Evolutionary conservation across 371 early-diverging fungal species (phyloP), one percentile per base, ranked within the genome.

Genomic region (Smittium culicis): DNA sequence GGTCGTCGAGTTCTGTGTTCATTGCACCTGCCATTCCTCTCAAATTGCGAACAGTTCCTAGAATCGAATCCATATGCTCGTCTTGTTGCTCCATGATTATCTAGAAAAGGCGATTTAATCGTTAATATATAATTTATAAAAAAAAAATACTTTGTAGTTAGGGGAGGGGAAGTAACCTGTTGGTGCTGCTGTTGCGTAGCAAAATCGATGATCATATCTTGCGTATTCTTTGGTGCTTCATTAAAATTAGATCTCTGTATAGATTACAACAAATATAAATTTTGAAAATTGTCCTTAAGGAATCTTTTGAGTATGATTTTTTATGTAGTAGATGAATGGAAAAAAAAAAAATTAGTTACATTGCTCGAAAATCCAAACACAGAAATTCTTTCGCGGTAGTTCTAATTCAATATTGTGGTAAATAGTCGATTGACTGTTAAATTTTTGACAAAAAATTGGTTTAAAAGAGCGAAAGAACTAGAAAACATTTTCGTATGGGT

Each of bases 1-100:
- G 86, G 68, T 80, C 82, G 34, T 84, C 86, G 30, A 86, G 74
- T 75, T 85, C 86, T 16, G 72, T 73, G 65, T 82, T 82, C 83
- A 86, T 85, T 0, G 82, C 82, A 30, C 71, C 55, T 1, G 85
- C 86, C 64, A 86, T 80, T 56, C 84, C 86, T 45, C 80, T 79
- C 68, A 86, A 66, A 65, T 81, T 83, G 33, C 79, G 73, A 34
- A 86, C 83, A 0, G 86, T 85, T 60, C 73, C 77, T 28, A 78
- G 63, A 55, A 86, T 82, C 8, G 79, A 73, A 55, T 83, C 85
- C 61, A 86, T 68, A 67, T 85, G 85, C 64, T 77, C 65, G 69
- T 86, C 85, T 73, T 86, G 86, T 64, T 81, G 73, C 64, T 76
- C 72, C 73, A 86, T 77, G 58, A 85, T 71, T 64, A 74, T 63